phyloP scores from a whole-genome alignment of 2,329 filamentous ascomycete genomes.

The Nemania serpens region DNA sequence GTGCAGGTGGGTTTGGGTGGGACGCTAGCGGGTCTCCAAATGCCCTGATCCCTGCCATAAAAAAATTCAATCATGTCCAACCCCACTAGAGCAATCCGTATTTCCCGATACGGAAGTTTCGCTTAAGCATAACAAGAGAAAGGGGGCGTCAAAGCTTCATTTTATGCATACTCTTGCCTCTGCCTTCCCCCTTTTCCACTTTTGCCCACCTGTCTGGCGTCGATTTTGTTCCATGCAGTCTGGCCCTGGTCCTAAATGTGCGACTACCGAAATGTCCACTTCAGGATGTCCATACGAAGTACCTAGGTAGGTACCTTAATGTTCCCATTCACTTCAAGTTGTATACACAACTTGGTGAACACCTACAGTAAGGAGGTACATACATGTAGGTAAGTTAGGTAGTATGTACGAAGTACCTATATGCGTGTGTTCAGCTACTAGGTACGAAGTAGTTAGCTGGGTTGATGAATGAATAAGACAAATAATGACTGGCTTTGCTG shows the following conservation, averaged over 20 bases:
- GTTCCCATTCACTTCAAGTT: too few relatives aligned
- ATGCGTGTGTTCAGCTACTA: too few relatives aligned
- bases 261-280: conserved; percentile 29
- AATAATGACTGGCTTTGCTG: too few relatives aligned
- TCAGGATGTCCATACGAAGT: neutral
- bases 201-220: conserved; percentile 7
- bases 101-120: conserved; percentile 24
- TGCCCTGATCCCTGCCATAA: conserved; percentile 17
- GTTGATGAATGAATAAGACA: too few relatives aligned
- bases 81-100: conserved; percentile 24
- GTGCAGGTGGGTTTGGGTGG: conserved; percentile 8
- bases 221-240: conserved; percentile 18
- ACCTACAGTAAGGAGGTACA: too few relatives aligned
- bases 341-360: too few relatives aligned
- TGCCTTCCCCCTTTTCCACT: conserved; percentile 18
- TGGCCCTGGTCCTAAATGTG: conserved; percentile 20
- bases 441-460: too few relatives aligned
- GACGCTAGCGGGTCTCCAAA: conserved; percentile 8
- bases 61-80: conserved; percentile 22
- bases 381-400: too few relatives aligned
- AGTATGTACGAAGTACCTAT: too few relatives aligned
- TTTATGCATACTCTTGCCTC: conserved; percentile 18
- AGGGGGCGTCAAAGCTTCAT: conserved; percentile 18
- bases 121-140: conserved; percentile 20
- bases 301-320: too few relatives aligned